These are phyloP conservation scores for Verbena officinalis DNA, from an alignment of 257 asterid genomes.

Conservation along the genomic window DNA sequence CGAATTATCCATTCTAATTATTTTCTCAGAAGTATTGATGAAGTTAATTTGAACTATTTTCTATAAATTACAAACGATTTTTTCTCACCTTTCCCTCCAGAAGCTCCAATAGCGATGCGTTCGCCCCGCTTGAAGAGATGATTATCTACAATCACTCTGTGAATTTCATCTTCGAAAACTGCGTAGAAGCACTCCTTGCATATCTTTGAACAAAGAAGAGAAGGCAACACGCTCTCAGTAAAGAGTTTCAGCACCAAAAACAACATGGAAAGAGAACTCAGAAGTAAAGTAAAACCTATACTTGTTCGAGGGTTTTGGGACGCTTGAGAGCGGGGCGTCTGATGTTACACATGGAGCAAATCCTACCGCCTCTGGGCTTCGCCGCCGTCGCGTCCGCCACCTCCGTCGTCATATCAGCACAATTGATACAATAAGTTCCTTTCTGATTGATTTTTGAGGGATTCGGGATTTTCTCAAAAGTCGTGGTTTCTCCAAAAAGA, in stretches of 20 bases:
- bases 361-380: conserved; percentile 53
- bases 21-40: background rate
- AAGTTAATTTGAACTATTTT: conserved; percentile 1
- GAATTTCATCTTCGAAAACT: conserved; percentile 90
- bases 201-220: conserved; percentile 44
- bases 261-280: background rate
- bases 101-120: conserved; percentile 96
- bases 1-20: conserved; percentile 13
- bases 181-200: conserved; percentile 90
- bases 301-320: conserved; percentile 94
- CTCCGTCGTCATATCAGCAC: conserved; percentile 35
- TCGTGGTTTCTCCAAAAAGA: background rate
- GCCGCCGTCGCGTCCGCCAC: conserved; percentile 43
- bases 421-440: background rate
- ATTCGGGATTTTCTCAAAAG: background rate
- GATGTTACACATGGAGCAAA: conserved; percentile 66
- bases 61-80: background rate
- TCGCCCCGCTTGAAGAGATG: conserved; percentile 85
- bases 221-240: background rate
- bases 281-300: conserved; percentile 15
- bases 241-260: background rate
- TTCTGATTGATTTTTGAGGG: background rate
- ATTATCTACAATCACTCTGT: conserved; percentile 74
- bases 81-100: conserved; percentile 95
- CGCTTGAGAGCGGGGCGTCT: conserved; percentile 87